Base-by-base conservation (phyloP, 1,284 basidiomycete genomes). In the Pseudozyma flocculosa region DNA sequence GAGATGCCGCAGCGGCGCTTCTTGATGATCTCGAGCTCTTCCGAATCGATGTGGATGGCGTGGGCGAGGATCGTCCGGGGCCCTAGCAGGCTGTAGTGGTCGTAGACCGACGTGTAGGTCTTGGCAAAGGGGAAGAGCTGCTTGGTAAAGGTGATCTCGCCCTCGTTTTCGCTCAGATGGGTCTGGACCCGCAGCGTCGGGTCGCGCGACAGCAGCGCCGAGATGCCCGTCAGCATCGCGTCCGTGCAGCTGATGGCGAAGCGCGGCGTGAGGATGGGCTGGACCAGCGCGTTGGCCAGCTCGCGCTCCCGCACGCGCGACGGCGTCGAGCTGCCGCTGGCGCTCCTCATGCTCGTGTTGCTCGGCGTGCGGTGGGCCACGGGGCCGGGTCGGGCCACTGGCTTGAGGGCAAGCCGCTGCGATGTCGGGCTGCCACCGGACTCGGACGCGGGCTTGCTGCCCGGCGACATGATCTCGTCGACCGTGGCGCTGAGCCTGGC, bases 171-270 rank as follows among this genome's bases (percentile, higher is more conserved):
- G 22, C 87, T 86, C 32, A 97, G 85, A 78, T 97, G 94, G 1
- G 94, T 97, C 79, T 98, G 93, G 45, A 96, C 88, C 39, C 84
- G 84, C 34, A 97, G 81, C 0, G 80, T 73, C 14, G 84, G 63
- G 48, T 76, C 72, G 39, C 56, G 55, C 14, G 67, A 70, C 8
- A 78, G 65, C 38, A 92, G 80, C 2, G 82, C 70, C 15, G 88
- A 87, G 10, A 97, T 82, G 8, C 80, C 79, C 1, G 72, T 49
- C 42, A 97, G 83, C 34, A 95, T 85, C n/a, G 84, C 81, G 14
- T 83, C 78, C 0, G 91, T 87, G 79, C 91, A 94, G n/a, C 88
- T 86, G 61, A 98, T 88, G 24, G 94, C 93, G 78, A 98, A 97
- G 18, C 93, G 88, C 18, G 94, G 94, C 0, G 94, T 97, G 40